Evolutionary conservation across 805 yeast genomes (phyloP), one percentile per base, ranked within the genome.

Genomic region (Yarrowia bubula): DNA sequence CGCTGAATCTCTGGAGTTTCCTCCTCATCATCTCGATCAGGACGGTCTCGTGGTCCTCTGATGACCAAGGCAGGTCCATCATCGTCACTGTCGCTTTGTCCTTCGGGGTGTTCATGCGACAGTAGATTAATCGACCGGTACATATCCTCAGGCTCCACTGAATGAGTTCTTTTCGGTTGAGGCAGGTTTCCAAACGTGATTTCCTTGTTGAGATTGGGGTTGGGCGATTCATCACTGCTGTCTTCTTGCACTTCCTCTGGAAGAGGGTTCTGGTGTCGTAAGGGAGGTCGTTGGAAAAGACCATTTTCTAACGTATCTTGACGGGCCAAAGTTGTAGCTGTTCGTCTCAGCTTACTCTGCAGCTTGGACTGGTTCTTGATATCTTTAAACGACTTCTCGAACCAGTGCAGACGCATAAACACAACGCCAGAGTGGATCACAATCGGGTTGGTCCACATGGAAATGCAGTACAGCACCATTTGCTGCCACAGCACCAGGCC

Each of bases 381-480:
- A 69, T 87, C 85, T 73, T 90, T 93, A 75, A 95, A 91, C 70
- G 87, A 83, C 69, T 90, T 83, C 74, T 92, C 96, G 75, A 90
- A 95, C 90, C 96, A 89, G 74, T 89, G 90, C 51, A 95, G 78
- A 60, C 99, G 82, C 9, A 92, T 78, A 68, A 90, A 84, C 8
- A 91, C 86, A 39, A 95, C 78, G 1, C 84, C 81, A 0, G 96
- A 85, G 74, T 95, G 96, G 64, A 96, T 90, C 72, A 88, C 87
- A 18, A 95, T 89, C 0, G 98, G 98, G 0, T 96, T 92, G 4
- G 96, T 83, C 18, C 91, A 70, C 68, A 85, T 79, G 33, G 92
- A 77, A 2, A 85, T 67, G 11, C 89, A 68, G 72, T 87, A 90
- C 2, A 93, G 75, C 9, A 83, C 79, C 14, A 92, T 82, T 73